phyloP scores from a whole-genome alignment of 768 basidiomycete species.

The Mycena sanguinolenta region DNA sequence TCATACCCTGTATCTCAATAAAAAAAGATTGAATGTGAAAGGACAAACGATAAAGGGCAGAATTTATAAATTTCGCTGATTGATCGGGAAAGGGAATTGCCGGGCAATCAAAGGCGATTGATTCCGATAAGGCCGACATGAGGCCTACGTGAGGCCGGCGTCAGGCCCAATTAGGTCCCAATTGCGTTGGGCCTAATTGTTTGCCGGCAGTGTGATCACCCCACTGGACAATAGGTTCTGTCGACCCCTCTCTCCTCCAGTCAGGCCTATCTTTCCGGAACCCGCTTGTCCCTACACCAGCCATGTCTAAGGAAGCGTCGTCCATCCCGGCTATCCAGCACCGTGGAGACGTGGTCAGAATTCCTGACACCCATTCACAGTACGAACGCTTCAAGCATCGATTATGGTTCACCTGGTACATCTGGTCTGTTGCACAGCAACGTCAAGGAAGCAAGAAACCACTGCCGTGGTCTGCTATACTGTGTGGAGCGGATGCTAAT shows the following conservation, averaged over 20 bases:
- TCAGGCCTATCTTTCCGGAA: not conserved
- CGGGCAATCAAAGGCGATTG: too few relatives aligned
- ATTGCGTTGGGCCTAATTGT: too few relatives aligned
- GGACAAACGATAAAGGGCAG: too few relatives aligned
- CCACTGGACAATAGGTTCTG: too few relatives aligned
- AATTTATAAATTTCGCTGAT: too few relatives aligned
- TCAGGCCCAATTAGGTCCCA: too few relatives aligned
- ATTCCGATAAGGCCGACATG: too few relatives aligned
- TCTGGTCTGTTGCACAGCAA: not conserved
- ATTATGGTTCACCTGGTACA: conserved; percentile 15
- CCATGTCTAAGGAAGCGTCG: not conserved
- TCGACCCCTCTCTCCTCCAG: not conserved
- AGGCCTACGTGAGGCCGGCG: too few relatives aligned
- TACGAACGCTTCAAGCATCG: conserved; percentile 14
- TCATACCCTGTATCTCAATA: too few relatives aligned
- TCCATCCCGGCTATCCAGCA: not conserved
- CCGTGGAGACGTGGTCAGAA: not conserved
- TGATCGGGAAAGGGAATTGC: too few relatives aligned
- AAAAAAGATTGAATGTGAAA: too few relatives aligned
- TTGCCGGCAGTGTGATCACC: too few relatives aligned
- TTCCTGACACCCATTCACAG: not conserved
- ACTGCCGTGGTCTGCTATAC: not conserved
- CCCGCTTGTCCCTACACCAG: not conserved
- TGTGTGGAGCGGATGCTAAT: not conserved
- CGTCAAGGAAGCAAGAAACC: not conserved